Evolutionary conservation across 768 basidiomycete species (phyloP), one percentile per base, ranked within the genome.

Genomic region (Trichaptum fuscoviolaceum): DNA sequence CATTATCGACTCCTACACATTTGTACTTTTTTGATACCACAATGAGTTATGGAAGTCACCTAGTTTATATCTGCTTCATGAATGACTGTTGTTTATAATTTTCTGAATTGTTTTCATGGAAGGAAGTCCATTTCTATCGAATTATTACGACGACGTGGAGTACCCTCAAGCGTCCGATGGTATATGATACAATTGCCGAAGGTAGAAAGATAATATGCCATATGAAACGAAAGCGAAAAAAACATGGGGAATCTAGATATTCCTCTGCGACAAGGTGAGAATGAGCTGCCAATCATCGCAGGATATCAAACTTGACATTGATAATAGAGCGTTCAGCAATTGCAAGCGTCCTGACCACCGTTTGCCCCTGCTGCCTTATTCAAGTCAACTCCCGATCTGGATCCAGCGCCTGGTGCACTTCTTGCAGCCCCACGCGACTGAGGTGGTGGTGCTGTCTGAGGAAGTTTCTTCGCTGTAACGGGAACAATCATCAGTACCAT

Each of bases 401-500:
- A 80, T 66, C 81, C 72, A 52, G 73, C 81, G 35, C 84, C 80
- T 26, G 84, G 74, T 57, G 84, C 82, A 57, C 83, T 75, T 62
- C 80, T 81, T 35, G 83, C 86, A 63, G 85, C 79, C 70, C 90
- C 59, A 17, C 59, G 66, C 66, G 67, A 36, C 79, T 64, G 87
- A 79, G 58, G 90, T 77, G 87, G 85, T 42, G 91, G 87, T 63
- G 90, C 89, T 6, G 86, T 89, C 67, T 90, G 79, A n/a, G 92
- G 92, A n/a, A 94, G 80, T 73, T 93, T 94, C 87, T 93, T 91
- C 75, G 92, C 92, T 94, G 72, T 67, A 65, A 58, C 67, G 64
- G 34, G 66, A 3, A 30, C 59, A 65, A 65, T 58, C 27, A 65
- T 69, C 23, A 65, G 60, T 25, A 58, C 61, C 63, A 57, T 61